Percentiles rank a stretch among this genome's conserved stretches.
Conservation (phyloP, 164 flowering plant genomes). For the Vitis amurensis region DNA sequence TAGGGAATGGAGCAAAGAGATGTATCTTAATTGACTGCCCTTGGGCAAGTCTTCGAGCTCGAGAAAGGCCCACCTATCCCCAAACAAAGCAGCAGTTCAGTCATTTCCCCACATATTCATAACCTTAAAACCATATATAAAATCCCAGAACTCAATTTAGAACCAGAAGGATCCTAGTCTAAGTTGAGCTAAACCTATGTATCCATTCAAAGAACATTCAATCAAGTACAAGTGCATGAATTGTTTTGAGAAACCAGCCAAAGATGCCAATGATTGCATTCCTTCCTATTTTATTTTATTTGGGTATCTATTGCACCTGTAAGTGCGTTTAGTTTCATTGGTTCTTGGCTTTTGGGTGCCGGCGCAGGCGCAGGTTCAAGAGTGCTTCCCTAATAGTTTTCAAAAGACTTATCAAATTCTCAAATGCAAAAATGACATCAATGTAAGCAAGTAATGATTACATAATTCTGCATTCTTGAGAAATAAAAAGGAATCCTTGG, state of each 20-base stretch:
- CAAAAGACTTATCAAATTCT: background rate
- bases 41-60: slow-evolving; percentile 93
- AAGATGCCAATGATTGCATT: background rate
- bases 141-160: background rate
- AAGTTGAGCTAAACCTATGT: background rate
- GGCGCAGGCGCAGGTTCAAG: background rate
- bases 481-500: background rate
- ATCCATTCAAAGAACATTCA: background rate
- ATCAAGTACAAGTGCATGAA: background rate
- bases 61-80: slow-evolving; percentile 90
- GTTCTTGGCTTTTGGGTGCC: background rate
- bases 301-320: background rate
- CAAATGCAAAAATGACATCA: background rate
- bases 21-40: slow-evolving; percentile 90
- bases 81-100: background rate
- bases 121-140: background rate
- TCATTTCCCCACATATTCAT: background rate
- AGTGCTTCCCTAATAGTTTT: no score
- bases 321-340: background rate
- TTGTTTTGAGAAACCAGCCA: background rate
- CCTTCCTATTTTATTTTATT: background rate
- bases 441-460: background rate
- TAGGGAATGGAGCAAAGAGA: slow-evolving; percentile 71
- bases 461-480: background rate
- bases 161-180: background rate